Conservation (phyloP, 176 grass and related monocot genomes). For the Metroxylon sagu region DNA sequence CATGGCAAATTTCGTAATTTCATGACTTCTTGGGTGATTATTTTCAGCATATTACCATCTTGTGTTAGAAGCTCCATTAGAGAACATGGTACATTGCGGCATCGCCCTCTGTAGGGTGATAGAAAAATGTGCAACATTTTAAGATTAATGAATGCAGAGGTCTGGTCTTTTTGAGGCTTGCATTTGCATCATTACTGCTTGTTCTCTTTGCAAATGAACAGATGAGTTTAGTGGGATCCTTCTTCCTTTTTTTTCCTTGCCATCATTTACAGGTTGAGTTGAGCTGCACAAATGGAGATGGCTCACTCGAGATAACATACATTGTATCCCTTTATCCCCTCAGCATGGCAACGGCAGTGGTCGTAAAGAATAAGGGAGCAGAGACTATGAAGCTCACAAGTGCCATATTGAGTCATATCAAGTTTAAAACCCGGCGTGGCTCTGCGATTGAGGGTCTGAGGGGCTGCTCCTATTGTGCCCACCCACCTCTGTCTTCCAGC, state of each 20-base stretch:
- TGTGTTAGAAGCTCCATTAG: too few species aligned
- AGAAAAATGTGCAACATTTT: too few species aligned
- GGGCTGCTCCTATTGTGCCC: slow-evolving; percentile 55
- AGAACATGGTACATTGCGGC: too few species aligned
- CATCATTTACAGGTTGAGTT: slow-evolving; percentile 48
- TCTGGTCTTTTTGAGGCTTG: too few species aligned
- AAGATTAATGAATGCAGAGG: too few species aligned
- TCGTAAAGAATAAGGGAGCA: slow-evolving; percentile 61
- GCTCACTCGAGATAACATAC: slow-evolving; percentile 69
- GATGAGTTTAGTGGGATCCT: not conserved
- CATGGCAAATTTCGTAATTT: too few species aligned
- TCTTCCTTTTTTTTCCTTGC: not conserved
- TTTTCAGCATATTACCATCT: too few species aligned
- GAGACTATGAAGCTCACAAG: slow-evolving; percentile 66
- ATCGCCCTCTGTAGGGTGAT: too few species aligned
- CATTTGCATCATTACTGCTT: too few species aligned
- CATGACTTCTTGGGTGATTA: too few species aligned
- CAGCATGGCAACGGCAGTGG: slow-evolving; percentile 84
- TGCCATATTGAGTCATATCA: slow-evolving; percentile 80
- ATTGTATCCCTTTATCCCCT: slow-evolving; percentile 70
- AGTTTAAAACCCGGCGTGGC: slow-evolving; percentile 47
- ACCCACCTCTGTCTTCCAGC: slow-evolving; percentile 43
- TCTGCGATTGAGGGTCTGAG: slow-evolving; percentile 65
- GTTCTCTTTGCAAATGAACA: not conserved
- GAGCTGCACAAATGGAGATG: slow-evolving; percentile 48